Evolutionary conservation across 257 asterid species (phyloP), one percentile per base, ranked within the genome.

Genomic region (Rhazya stricta): DNA sequence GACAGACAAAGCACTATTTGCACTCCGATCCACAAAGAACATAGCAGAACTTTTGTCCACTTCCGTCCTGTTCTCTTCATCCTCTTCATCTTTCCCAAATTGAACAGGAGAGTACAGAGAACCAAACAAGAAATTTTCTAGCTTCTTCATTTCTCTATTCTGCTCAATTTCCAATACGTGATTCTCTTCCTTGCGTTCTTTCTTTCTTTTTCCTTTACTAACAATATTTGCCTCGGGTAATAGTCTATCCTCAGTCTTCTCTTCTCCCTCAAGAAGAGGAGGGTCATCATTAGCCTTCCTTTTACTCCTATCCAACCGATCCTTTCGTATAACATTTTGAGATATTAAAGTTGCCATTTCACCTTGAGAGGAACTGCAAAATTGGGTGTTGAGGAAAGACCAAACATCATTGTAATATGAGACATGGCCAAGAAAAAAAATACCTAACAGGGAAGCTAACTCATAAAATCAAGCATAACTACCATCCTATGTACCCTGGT

Each of bases 41-140:
- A 87, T 34, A 6, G 94, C 88, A 69, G 90, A 72, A 41, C 71
- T 69, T 39, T 86, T 75, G 45, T 82, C 93, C 39, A 74, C 83
- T 73, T 76, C 87, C 32, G 67, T 83, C 37, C 48, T 32, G 43
- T 70, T 76, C 74, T 87, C 91, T 75, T 81, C 88, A 39, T 81
- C 94, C 9, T 82, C 93, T 19, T 83, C 88, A 6, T 80, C 85
- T 76, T 81, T 88, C 25, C 89, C 91, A 37, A 89, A 91, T 74
- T 86, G 89, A 72, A 88, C 71, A 4, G 94, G 94, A 46, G 86
- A 56, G 80, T 91, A 77, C 65, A 95, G 78, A 0, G 97, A 88
- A n/a, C 97, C 97, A 67, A 92, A 95, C 77, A 92, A 74, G 43
- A 74, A 69, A 73, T 77, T 88, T 82, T 91, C 96, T 0, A 92